Evolutionary conservation across 129 eudicot species (phyloP).

Genomic region (Pulicaria dysenterica): DNA sequence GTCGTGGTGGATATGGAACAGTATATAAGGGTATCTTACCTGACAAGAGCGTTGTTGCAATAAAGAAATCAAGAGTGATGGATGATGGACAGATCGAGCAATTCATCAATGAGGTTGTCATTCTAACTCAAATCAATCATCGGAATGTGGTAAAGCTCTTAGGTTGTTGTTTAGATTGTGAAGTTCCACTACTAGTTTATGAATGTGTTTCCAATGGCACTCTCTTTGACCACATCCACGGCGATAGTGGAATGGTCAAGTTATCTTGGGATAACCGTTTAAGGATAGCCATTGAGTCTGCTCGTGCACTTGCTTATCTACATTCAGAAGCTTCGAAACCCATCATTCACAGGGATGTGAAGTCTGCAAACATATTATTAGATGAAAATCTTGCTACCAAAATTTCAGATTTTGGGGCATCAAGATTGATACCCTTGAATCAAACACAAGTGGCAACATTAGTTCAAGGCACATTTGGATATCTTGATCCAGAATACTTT

Average conservation of each 20-base stretch:
- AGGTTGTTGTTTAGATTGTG: too few relatives aligned
- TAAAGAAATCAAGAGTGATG: slow-evolving; percentile 20
- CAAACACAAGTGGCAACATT: slow-evolving; percentile 39
- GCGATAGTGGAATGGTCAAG: slow-evolving; percentile 9
- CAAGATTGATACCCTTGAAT: slow-evolving; percentile 39
- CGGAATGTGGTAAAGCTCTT: too few relatives aligned
- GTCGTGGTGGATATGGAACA: slow-evolving; percentile 39
- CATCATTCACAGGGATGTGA: slow-evolving; percentile 52
- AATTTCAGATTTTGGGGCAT: slow-evolving; percentile 45
- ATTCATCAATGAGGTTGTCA: slow-evolving; percentile 42
- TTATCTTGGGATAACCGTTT: slow-evolving; percentile 38
- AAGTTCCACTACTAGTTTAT: too few relatives aligned
- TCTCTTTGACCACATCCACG: slow-evolving; percentile 37
- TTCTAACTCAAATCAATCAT: too few relatives aligned
- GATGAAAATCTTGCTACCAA: slow-evolving; percentile 20
- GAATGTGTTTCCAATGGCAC: slow-evolving; percentile 18
- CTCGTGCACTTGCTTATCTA: slow-evolving; percentile 25
- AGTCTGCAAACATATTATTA: slow-evolving; percentile 33
- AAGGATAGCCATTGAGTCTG: slow-evolving; percentile 38
- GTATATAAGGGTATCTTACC: slow-evolving; percentile 1
- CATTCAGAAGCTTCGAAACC: slow-evolving; percentile 42
- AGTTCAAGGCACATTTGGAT: slow-evolving; percentile 52
- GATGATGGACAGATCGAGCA: slow-evolving; percentile 37
- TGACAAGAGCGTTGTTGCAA: slow-evolving; percentile 35
- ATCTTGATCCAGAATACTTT: slow-evolving; percentile 51